Percentiles rank a stretch among this genome's conserved stretches.
Evolutionary conservation across 1,284 basidiomycete genomes (phyloP).

Genomic region (Retiboletus flavoniger): DNA sequence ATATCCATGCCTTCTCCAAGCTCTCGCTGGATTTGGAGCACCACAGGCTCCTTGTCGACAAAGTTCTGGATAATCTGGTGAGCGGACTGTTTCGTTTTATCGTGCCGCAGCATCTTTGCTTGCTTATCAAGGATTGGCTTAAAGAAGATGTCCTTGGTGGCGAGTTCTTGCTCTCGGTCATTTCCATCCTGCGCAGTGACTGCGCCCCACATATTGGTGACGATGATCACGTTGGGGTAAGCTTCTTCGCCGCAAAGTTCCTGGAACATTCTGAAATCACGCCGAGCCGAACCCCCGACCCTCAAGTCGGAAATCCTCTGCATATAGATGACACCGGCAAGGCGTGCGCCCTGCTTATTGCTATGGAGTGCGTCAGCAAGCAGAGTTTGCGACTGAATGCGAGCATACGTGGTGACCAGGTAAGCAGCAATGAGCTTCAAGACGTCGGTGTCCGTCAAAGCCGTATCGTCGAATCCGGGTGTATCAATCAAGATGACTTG

Average conservation of each 20-base stretch:
- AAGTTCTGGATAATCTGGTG: conserved; percentile 38
- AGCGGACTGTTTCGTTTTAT: conserved; percentile 36
- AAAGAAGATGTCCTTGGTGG: conserved; percentile 41
- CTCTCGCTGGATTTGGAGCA: conserved; percentile 43
- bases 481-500: conserved; percentile 38
- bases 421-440: conserved; percentile 39
- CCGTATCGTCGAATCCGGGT: conserved; percentile 41
- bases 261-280: conserved; percentile 52
- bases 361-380: conserved; percentile 28
- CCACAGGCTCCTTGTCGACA: conserved; percentile 32
- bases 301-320: conserved; percentile 53
- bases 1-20: conserved; percentile 38
- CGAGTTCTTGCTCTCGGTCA: conserved; percentile 37
- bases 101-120: conserved; percentile 39
- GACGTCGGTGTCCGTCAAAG: conserved; percentile 37
- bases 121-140: conserved; percentile 40
- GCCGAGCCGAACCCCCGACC: conserved; percentile 49
- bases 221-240: conserved; percentile 47
- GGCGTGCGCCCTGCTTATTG: conserved; percentile 38
- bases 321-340: conserved; percentile 51
- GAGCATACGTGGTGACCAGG: conserved; percentile 34
- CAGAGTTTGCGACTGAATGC: neutral
- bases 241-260: conserved; percentile 51
- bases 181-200: conserved; percentile 35
- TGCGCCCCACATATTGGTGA: conserved; percentile 52